Conservation (phyloP, 2,329 filamentous ascomycete species). For the Cadophora gregata region DNA sequence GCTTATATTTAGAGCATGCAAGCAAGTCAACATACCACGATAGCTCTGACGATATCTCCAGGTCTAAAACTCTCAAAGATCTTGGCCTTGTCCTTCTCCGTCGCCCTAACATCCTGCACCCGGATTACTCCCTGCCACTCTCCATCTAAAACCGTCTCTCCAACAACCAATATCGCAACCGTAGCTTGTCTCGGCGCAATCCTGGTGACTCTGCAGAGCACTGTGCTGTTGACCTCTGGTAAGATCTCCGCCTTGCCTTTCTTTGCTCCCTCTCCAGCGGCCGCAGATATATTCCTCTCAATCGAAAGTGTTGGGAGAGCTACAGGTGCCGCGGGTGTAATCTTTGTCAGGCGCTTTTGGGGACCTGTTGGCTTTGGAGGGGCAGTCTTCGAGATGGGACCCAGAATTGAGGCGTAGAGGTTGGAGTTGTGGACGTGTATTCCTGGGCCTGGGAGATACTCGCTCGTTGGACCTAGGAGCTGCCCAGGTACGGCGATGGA, state of each 20-base stretch:
- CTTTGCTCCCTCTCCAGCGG: slow-evolving; percentile 25
- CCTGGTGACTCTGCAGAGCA: slow-evolving; percentile 85
- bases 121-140: slow-evolving; percentile 87
- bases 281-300: slow-evolving; percentile 41
- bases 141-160: slow-evolving; percentile 72
- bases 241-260: slow-evolving; percentile 70
- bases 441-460: slow-evolving; percentile 77
- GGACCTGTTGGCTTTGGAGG: slow-evolving; percentile 51
- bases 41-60: slow-evolving; percentile 87
- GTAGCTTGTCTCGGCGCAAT: slow-evolving; percentile 85
- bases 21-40: slow-evolving; percentile 62
- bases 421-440: slow-evolving; percentile 80
- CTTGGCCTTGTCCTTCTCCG: slow-evolving; percentile 93
- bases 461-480: slow-evolving; percentile 69
- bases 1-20: neutral
- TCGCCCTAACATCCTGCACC: slow-evolving; percentile 89
- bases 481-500: slow-evolving; percentile 79
- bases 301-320: slow-evolving; percentile 63
- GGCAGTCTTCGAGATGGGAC: slow-evolving; percentile 64
- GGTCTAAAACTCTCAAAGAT: slow-evolving; percentile 91
- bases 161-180: slow-evolving; percentile 84
- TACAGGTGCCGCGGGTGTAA: slow-evolving; percentile 52
- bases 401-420: slow-evolving; percentile 83
- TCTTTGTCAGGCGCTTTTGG: slow-evolving; percentile 65
- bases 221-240: slow-evolving; percentile 79